Evolutionary conservation across 2,329 filamentous ascomycete genomes (phyloP).

Genomic region (Trichoderma lentiforme): DNA sequence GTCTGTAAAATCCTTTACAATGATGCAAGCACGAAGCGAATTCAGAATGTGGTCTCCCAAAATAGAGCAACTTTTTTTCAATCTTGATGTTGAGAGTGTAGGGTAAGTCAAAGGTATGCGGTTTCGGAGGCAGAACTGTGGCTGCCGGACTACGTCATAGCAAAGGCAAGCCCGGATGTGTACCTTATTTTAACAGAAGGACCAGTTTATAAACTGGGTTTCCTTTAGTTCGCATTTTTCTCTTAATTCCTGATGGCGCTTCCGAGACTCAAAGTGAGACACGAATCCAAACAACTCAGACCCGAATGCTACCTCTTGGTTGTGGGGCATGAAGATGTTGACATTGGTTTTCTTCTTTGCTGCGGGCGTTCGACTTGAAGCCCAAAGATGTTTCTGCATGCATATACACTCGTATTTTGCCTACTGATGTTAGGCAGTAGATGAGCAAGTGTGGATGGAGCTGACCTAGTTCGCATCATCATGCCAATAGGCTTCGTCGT

Average conservation of each 20-base stretch:
- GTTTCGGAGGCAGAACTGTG: background rate
- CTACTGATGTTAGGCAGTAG: background rate
- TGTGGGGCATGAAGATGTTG: background rate
- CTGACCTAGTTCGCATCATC: background rate
- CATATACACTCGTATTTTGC: background rate
- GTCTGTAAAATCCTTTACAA: background rate
- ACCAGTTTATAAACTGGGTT: background rate
- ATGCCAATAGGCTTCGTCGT: constrained; percentile 7
- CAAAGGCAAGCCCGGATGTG: background rate
- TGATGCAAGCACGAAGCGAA: background rate
- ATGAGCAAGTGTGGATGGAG: background rate
- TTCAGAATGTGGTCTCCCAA: background rate
- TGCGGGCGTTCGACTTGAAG: background rate
- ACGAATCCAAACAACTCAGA: background rate
- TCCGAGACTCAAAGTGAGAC: background rate
- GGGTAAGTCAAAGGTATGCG: background rate
- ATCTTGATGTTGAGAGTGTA: background rate
- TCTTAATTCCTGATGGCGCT: background rate
- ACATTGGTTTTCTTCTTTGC: background rate
- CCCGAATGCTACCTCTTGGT: background rate
- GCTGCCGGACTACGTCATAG: background rate
- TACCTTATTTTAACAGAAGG: background rate
- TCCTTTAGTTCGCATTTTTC: background rate
- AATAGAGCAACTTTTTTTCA: background rate
- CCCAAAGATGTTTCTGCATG: background rate